Conservation (phyloP, 2,329 filamentous ascomycete species). For the Apiospora rasikravindrae region DNA sequence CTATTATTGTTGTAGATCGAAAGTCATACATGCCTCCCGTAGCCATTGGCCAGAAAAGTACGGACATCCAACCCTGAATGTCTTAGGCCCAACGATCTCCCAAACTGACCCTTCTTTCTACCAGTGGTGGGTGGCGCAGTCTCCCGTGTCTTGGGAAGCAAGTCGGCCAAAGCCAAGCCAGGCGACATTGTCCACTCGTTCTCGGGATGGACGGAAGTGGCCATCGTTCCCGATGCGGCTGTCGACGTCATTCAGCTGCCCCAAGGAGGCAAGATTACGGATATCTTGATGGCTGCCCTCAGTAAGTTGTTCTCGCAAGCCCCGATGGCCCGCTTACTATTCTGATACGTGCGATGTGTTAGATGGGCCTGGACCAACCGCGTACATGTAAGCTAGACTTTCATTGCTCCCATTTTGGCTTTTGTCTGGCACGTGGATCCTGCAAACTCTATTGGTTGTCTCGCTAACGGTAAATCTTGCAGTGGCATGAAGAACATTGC, state of each 20-base stretch:
- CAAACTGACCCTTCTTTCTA: background rate
- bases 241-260: constrained; percentile 34
- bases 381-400: background rate
- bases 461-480: background rate
- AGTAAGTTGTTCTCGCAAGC: background rate
- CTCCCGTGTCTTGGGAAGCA: constrained; percentile 56
- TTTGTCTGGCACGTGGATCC: background rate
- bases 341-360: background rate
- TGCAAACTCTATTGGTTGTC: background rate
- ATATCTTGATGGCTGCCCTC: constrained; percentile 45
- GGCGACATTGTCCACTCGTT: constrained; percentile 57
- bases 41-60: constrained; percentile 53
- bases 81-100: too few relatives aligned
- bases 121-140: constrained; percentile 64
- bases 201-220: constrained; percentile 64
- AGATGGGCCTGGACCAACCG: background rate
- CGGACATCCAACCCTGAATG: too few relatives aligned
- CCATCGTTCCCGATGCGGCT: constrained; percentile 53
- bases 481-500: constrained; percentile 16
- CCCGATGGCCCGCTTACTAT: background rate
- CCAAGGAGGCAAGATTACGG: constrained; percentile 46
- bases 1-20: background rate
- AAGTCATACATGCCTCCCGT: constrained; percentile 64
- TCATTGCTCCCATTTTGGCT: background rate
- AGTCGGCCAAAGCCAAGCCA: constrained; percentile 49